Evolutionary conservation across 2,329 filamentous ascomycete species (phyloP).

Genomic region (Ceratocystis eucalypticola): DNA sequence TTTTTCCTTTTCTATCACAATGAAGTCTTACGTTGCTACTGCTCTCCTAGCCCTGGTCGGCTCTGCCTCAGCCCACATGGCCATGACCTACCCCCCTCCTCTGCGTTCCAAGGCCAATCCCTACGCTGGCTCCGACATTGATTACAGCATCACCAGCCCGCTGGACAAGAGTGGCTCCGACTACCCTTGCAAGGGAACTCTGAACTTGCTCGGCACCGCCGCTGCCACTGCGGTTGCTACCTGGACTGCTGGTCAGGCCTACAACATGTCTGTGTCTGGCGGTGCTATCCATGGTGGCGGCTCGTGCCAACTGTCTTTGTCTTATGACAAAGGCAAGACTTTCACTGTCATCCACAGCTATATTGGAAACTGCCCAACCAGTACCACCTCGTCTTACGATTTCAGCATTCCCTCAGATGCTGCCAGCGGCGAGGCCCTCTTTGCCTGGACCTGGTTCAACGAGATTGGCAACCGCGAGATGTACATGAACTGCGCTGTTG

Average conservation of each 20-base stretch:
- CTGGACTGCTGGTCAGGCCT: slow-evolving; percentile 47
- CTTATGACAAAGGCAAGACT: slow-evolving; percentile 54
- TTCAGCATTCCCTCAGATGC: slow-evolving; percentile 55
- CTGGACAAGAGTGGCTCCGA: slow-evolving; percentile 46
- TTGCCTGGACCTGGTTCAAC: slow-evolving; percentile 72
- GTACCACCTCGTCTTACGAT: slow-evolving; percentile 37
- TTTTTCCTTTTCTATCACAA: slow-evolving; percentile 24
- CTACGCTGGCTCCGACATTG: slow-evolving; percentile 36
- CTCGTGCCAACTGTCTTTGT: slow-evolving; percentile 63
- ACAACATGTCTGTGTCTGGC: slow-evolving; percentile 52
- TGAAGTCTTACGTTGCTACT: slow-evolving; percentile 31
- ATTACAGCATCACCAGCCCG: slow-evolving; percentile 61
- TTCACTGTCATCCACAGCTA: slow-evolving; percentile 55
- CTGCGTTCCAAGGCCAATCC: slow-evolving; percentile 42
- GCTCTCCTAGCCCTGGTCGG: slow-evolving; percentile 32
- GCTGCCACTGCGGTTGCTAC: slow-evolving; percentile 42
- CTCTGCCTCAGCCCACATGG: slow-evolving; percentile 41
- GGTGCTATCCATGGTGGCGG: slow-evolving; percentile 53
- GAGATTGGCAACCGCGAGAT: slow-evolving; percentile 64
- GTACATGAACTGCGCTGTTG: slow-evolving; percentile 74
- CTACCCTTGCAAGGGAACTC: slow-evolving; percentile 63
- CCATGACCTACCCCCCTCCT: slow-evolving; percentile 40
- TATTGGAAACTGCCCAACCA: slow-evolving; percentile 40
- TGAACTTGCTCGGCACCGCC: slow-evolving; percentile 34
- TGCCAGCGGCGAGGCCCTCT: slow-evolving; percentile 46